phyloP scores from a whole-genome alignment of 2,329 filamentous ascomycete species.

The Hawksworthiomyces lignivorus region DNA sequence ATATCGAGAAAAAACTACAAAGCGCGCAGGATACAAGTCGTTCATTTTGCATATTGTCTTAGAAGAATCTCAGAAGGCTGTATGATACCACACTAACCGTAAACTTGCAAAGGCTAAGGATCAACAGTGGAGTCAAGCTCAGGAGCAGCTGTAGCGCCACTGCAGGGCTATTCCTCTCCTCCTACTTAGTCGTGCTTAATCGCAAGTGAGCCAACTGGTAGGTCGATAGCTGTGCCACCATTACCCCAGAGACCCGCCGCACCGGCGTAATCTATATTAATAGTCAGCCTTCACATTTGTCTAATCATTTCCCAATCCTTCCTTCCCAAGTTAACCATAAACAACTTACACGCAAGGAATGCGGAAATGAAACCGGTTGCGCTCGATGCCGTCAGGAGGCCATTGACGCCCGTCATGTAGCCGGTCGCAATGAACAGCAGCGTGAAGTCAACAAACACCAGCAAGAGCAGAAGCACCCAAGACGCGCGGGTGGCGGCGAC shows the following conservation, averaged over 20 bases:
- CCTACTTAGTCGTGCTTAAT: constrained; percentile 7
- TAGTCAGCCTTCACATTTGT: too few relatives aligned
- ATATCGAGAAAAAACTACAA: too few relatives aligned
- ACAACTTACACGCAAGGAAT: constrained; percentile 10
- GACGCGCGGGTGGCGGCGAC: constrained; percentile 11
- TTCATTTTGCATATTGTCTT: too few relatives aligned
- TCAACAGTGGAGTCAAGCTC: too few relatives aligned
- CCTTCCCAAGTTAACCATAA: too few relatives aligned
- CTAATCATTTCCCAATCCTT: too few relatives aligned
- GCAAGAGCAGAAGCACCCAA: constrained; percentile 10
- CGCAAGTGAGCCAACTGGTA: constrained; percentile 12
- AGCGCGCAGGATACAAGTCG: too few relatives aligned
- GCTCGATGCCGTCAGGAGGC: constrained; percentile 7
- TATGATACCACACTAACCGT: too few relatives aligned
- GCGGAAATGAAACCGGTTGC: constrained; percentile 10
- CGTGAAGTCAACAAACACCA: constrained; percentile 11
- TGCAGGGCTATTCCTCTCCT: too few relatives aligned
- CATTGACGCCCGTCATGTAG: constrained; percentile 5
- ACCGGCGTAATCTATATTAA: constrained; percentile 10
- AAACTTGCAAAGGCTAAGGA: too few relatives aligned
- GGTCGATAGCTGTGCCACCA: constrained; percentile 11
- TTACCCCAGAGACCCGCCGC: constrained; percentile 12
- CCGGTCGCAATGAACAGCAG: constrained; percentile 10
- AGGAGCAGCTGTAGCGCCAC: too few relatives aligned
- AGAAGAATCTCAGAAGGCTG: too few relatives aligned